Evolutionary conservation across 2,329 filamentous ascomycete species (phyloP), one percentile per base, ranked within the genome.

Genomic region (Orbilia brochopaga): DNA sequence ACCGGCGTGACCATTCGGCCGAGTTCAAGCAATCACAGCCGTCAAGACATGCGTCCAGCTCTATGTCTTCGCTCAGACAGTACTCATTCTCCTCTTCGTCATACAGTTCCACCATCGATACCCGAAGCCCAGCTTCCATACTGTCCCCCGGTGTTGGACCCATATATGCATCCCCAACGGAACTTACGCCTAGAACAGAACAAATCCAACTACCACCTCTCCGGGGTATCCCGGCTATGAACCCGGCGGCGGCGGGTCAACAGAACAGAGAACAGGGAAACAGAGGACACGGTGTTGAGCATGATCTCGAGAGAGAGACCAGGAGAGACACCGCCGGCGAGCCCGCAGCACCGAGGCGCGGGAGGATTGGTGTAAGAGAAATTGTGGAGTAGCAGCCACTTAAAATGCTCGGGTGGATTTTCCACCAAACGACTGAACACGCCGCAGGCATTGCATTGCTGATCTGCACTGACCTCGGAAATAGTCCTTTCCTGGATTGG

Each of bases 361-460:
- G 66, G 19, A 63, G 59, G 59, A 70, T 70, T n/a, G 66, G 66
- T 23, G 59, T 70, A 17, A 63, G 44, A n/a, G 66, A 70, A 35
- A 70, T 70, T 24, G 61, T 70, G 53, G 66, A 70, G 50, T 70
- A 48, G 55, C 19, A 8, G 21, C 44, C 6, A 8, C 4, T 3
- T 4, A 32, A 32, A 32, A 4, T 32, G 27, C 27, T 32, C 27
- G 27, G 4, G 4, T 32, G 27, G 27, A 32, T 32, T 32, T 32
- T 32, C 27, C 27, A 32, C 3, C 27, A 32, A 32, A 32, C 27
- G 27, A 32, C 27, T 32, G 27, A 32, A 32, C 27, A 32, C 27
- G 27, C 27, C 3, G 27, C 27, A 32, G 3, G 27, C 27, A 32
- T 8, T n/a, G 27, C 27, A 32, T 32, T 32, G 27, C 27, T 32